Evolutionary conservation across 306 rosid species (phyloP).

Genomic region (Prunus kanzakura): DNA sequence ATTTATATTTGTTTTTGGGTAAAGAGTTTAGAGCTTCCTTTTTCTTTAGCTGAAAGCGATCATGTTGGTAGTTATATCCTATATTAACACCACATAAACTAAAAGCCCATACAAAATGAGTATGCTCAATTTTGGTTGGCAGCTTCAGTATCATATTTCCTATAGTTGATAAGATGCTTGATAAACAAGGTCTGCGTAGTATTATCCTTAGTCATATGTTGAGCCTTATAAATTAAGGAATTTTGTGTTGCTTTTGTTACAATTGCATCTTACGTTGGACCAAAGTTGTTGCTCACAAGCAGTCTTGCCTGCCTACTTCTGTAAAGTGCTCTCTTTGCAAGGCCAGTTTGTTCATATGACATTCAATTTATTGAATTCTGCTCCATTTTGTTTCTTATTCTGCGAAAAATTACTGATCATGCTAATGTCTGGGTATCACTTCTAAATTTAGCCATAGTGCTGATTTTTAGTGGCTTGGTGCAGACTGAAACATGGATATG

Average conservation of each 20-base stretch:
- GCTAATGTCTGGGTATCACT: too few relatives aligned
- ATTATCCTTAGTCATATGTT: background rate
- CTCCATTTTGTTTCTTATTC: background rate
- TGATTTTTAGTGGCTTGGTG: background rate
- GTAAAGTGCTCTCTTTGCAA: slow-evolving; percentile 68
- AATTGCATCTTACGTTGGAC: slow-evolving; percentile 81
- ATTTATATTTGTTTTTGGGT: too few relatives aligned
- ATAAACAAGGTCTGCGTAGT: background rate
- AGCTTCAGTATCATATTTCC: too few relatives aligned
- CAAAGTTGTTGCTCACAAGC: slow-evolving; percentile 62
- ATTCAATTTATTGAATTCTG: background rate
- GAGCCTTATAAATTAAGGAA: slow-evolving; percentile 1
- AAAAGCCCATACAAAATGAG: too few relatives aligned
- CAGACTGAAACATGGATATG: slow-evolving; percentile 68
- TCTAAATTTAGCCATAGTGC: background rate
- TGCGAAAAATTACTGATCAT: too few relatives aligned
- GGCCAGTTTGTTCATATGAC: slow-evolving; percentile 40
- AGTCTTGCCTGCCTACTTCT: slow-evolving; percentile 38
- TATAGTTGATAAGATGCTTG: background rate
- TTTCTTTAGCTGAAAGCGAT: too few relatives aligned
- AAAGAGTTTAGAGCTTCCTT: too few relatives aligned
- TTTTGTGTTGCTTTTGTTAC: slow-evolving; percentile 64
- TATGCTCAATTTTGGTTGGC: background rate
- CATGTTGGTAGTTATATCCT: too few relatives aligned
- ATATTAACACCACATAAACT: too few relatives aligned